phyloP scores from a whole-genome alignment of 495 filamentous ascomycete genomes.

The Penicillium manginii region DNA sequence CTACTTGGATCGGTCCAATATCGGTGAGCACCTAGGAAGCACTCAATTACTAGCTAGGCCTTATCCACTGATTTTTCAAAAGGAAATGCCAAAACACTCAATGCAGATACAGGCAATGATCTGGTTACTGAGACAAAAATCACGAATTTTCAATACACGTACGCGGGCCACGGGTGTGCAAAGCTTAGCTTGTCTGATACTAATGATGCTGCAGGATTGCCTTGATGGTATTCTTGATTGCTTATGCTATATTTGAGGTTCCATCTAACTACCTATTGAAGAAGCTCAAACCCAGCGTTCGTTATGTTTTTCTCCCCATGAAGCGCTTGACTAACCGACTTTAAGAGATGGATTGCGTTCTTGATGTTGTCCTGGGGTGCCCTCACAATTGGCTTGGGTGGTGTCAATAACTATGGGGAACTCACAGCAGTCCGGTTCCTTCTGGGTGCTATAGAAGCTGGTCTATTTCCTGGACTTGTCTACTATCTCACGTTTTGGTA shows the following conservation, averaged over 20 bases:
- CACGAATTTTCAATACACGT: slow-evolving; percentile 62
- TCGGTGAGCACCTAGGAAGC: slow-evolving; percentile 43
- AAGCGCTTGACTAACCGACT: background rate
- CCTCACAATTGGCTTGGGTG: slow-evolving; percentile 65
- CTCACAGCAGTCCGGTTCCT: slow-evolving; percentile 64
- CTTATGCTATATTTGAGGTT: slow-evolving; percentile 70
- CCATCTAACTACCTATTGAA: slow-evolving; percentile 73
- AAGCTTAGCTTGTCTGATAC: background rate
- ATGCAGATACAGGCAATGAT: slow-evolving; percentile 60
- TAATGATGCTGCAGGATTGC: slow-evolving; percentile 52
- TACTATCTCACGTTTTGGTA: slow-evolving; percentile 74
- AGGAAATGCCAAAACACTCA: slow-evolving; percentile 67
- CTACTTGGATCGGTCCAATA: slow-evolving; percentile 69
- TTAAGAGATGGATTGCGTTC: slow-evolving; percentile 67
- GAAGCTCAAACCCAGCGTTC: slow-evolving; percentile 63
- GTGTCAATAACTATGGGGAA: slow-evolving; percentile 50
- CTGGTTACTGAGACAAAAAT: slow-evolving; percentile 64
- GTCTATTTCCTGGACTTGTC: slow-evolving; percentile 65
- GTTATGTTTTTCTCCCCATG: slow-evolving; percentile 9
- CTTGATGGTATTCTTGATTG: slow-evolving; percentile 73
- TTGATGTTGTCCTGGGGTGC: slow-evolving; percentile 72
- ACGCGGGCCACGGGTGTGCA: slow-evolving; percentile 6
- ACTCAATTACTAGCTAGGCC: background rate
- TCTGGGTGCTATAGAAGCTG: slow-evolving; percentile 55
- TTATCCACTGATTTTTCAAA: background rate